These are phyloP conservation scores for Colletotrichum coccodes DNA, from an alignment of 2,329 filamentous ascomycete genomes.

Conservation along the genomic window DNA sequence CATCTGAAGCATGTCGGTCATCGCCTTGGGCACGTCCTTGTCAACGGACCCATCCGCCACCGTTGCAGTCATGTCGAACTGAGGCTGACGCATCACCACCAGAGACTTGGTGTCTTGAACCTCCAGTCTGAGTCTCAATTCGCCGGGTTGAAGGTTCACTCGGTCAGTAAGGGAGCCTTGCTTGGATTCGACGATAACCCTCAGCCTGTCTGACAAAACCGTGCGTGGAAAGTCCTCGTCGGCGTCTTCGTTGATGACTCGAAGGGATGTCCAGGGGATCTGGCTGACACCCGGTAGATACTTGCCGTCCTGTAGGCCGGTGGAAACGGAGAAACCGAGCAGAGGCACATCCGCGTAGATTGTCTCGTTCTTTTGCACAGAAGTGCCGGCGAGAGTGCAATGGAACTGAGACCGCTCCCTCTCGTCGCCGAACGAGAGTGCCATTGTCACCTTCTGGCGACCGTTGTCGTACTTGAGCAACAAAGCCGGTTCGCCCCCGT, in stretches of 20 bases:
- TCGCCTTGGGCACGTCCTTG: conserved; percentile 69
- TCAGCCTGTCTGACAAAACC: conserved; percentile 79
- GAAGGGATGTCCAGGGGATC: conserved; percentile 72
- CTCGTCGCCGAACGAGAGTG: conserved; percentile 81
- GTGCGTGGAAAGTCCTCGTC: conserved; percentile 73
- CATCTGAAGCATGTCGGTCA: conserved; percentile 72
- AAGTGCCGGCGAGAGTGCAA: conserved; percentile 77
- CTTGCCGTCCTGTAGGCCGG: conserved; percentile 60
- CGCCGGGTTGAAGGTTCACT: conserved; percentile 82
- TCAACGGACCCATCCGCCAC: conserved; percentile 74
- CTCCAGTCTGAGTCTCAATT: conserved; percentile 74
- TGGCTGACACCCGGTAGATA: conserved; percentile 60
- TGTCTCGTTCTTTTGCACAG: conserved; percentile 73
- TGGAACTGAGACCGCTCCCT: conserved; percentile 78
- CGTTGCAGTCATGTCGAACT: conserved; percentile 81
- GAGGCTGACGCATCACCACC: conserved; percentile 76
- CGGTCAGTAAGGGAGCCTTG: conserved; percentile 85
- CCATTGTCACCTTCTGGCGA: conserved; percentile 74
- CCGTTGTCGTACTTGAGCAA: conserved; percentile 77
- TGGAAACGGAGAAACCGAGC: conserved; percentile 70
- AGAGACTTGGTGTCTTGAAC: conserved; percentile 70
- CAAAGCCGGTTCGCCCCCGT: conserved; percentile 75
- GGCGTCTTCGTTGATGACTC: conserved; percentile 78
- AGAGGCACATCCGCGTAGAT: conserved; percentile 77
- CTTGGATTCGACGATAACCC: conserved; percentile 79